Conservation (phyloP, 208 protist genomes). For the Leishmania major region DNA sequence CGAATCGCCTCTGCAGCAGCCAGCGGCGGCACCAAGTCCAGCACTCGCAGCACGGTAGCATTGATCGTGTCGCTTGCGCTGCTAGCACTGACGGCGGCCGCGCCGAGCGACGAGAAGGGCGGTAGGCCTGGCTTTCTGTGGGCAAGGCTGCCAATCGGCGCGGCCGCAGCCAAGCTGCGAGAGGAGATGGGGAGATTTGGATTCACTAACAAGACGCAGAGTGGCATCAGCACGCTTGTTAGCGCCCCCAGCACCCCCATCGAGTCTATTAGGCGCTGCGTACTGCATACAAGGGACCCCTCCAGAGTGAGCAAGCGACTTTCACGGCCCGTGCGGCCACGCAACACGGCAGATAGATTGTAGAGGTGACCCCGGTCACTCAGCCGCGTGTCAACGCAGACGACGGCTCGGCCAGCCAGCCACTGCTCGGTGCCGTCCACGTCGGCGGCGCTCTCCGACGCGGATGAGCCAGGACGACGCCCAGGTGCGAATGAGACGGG, state of each 20-base stretch:
- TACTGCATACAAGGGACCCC: slow-evolving; percentile 69
- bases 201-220: slow-evolving; percentile 70
- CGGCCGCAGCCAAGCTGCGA: slow-evolving; percentile 8
- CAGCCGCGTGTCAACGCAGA: slow-evolving; percentile 84
- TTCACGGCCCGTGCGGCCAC: slow-evolving; percentile 44
- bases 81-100: slow-evolving; percentile 7
- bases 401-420: slow-evolving; percentile 42
- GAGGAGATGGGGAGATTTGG: slow-evolving; percentile 66
- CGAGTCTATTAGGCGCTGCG: slow-evolving; percentile 69
- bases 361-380: slow-evolving; percentile 72
- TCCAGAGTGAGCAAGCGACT: slow-evolving; percentile 67
- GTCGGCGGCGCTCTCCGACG: neutral
- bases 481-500: neutral
- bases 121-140: slow-evolving; percentile 14
- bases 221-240: slow-evolving; percentile 69
- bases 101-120: slow-evolving; percentile 8
- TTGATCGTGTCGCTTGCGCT: slow-evolving; percentile 13
- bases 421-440: slow-evolving; percentile 32
- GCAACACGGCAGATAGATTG: slow-evolving; percentile 76
- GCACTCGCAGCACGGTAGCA: slow-evolving; percentile 45
- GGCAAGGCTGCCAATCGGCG: slow-evolving; percentile 1
- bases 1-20: slow-evolving; percentile 58
- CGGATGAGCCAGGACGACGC: neutral
- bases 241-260: slow-evolving; percentile 76
- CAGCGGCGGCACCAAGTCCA: slow-evolving; percentile 66